Evolutionary conservation across 345 rosid species (phyloP).

Genomic region (Lepidium sativum): DNA sequence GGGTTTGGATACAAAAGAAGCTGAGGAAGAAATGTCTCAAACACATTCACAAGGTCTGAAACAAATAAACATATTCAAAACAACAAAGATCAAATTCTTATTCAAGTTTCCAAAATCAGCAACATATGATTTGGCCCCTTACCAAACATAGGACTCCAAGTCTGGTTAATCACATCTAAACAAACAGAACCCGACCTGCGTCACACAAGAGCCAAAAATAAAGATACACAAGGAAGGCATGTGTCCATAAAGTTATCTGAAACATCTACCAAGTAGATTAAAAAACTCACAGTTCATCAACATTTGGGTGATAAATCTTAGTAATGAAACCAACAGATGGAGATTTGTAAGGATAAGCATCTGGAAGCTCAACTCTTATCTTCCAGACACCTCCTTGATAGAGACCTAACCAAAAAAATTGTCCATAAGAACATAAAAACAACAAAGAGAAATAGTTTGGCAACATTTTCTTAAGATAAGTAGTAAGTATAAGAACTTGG

Average conservation of each 20-base stretch:
- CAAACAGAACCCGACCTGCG: constrained; percentile 97
- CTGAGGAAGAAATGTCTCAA: constrained; percentile 96
- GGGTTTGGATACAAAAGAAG: constrained; percentile 97
- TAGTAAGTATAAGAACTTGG: neutral
- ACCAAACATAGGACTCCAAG: constrained; percentile 99
- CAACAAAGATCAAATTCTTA: neutral
- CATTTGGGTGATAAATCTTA: constrained; percentile 97
- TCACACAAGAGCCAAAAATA: neutral
- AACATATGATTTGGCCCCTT: constrained; percentile 11
- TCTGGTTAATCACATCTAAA: constrained; percentile 94
- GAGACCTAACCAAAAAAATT: constrained; percentile 45
- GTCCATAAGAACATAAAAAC: neutral
- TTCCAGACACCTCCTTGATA: constrained; percentile 93
- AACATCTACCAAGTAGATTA: neutral
- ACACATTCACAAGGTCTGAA: constrained; percentile 93
- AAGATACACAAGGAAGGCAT: neutral
- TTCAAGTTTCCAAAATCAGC: neutral
- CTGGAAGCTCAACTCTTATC: constrained; percentile 95
- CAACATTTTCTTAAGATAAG: neutral
- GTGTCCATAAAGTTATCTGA: neutral
- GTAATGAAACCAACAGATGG: constrained; percentile 93
- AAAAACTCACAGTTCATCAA: constrained; percentile 85
- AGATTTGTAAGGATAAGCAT: constrained; percentile 98
- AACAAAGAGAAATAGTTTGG: neutral
- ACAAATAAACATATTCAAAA: neutral